Evolutionary conservation across 345 rosid species (phyloP), one percentile per base, ranked within the genome.

Genomic region (Alliaria petiolata): DNA sequence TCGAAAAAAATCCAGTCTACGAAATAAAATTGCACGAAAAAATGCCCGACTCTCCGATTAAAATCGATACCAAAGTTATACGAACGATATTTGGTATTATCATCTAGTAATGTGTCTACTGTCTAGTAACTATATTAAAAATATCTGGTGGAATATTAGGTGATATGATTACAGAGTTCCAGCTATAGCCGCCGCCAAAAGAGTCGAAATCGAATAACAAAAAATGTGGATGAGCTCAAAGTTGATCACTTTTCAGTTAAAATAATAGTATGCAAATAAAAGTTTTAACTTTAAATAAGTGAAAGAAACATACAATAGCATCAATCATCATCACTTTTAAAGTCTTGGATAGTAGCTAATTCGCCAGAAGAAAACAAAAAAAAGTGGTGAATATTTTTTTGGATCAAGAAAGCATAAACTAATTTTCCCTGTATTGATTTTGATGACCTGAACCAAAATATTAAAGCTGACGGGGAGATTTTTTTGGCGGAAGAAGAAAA

Each of bases 101-200:
- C 3, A 25, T 25, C 26, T 25, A 25, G 26, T 25, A 3, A 25
- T 25, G 3, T n/a, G n/a, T n/a, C n/a, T n/a, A n/a, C n/a, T 52
- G 14, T 17, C 13, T 1, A 33, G 46, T 57, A 44, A 56, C 15
- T 20, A 20, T 4, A 25, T 5, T 5, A 11, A 12, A 58, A 4
- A 22, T 6, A 58, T 20, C 2, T 70, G 62, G 45, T 62, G 62
- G 76, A 52, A 65, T 72, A 65, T 72, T 47, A 56, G 77, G 71
- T 73, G 42, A 55, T 47, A 46, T 47, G 53, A 65, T 56, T 38
- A 56, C 51, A 47, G 2, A 65, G 7, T 56, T 54, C 51, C 65
- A 73, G 77, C 71, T 73, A 66, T 73, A 56, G 40, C 66, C 7
- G 71, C 71, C 52, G 60, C 77, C 71, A 73, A 65, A 73, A 56